Conservation (phyloP, 805 yeast species). For the Candida caryicola region DNA sequence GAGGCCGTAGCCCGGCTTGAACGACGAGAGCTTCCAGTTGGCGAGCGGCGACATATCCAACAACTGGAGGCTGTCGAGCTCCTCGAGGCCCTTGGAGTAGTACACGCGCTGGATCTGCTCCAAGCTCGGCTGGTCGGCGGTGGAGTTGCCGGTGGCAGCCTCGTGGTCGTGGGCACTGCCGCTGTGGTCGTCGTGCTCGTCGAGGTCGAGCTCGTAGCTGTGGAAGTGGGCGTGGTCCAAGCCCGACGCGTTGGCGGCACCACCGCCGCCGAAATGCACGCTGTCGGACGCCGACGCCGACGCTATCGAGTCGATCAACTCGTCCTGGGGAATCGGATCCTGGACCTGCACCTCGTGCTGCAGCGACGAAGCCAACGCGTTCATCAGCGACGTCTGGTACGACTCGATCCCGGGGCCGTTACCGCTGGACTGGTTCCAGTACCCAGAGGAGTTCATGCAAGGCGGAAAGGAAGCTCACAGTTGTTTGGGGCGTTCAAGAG, state of each 20-base stretch:
- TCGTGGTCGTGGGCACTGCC: constrained; percentile 15
- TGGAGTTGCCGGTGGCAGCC: constrained; percentile 2
- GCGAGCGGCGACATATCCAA: constrained; percentile 80
- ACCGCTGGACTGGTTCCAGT: constrained; percentile 20
- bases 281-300: constrained; percentile 7
- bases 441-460: constrained; percentile 31
- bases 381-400: constrained; percentile 2
- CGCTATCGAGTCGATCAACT: constrained; percentile 28
- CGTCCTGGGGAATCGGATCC: constrained; percentile 27
- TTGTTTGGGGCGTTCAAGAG: no score
- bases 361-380: constrained; percentile 9
- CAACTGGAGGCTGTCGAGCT: constrained; percentile 55
- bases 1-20: constrained; percentile 69
- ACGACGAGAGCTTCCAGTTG: constrained; percentile 78
- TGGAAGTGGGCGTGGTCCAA: constrained; percentile 1
- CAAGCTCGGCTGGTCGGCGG: constrained; percentile 31
- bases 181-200: constrained; percentile 4
- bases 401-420: constrained; percentile 2
- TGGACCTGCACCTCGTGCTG: constrained; percentile 28
- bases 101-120: constrained; percentile 42
- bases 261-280: constrained; percentile 1
- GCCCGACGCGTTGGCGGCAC: background rate
- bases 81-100: constrained; percentile 48
- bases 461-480: no score
- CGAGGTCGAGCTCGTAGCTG: background rate